These are phyloP conservation scores for Fusarium tupiense DNA, from an alignment of 2,329 filamentous ascomycete species.

Conservation along the genomic window DNA sequence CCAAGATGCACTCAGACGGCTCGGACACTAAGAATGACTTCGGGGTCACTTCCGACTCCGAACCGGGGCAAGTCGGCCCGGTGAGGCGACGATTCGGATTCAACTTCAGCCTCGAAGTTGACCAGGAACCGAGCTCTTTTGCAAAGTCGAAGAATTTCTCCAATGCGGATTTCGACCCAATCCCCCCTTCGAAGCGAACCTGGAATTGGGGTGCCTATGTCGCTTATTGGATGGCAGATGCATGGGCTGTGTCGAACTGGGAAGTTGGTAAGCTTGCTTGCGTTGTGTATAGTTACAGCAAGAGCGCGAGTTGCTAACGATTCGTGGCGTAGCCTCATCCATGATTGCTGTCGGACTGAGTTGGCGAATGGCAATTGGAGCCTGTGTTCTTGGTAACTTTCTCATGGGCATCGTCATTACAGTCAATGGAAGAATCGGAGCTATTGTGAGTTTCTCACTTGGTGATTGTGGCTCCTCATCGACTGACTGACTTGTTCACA, in stretches of 20 bases:
- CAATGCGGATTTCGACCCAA: slow-evolving; percentile 6
- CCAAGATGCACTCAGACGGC: slow-evolving; percentile 3
- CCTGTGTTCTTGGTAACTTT: slow-evolving; percentile 9
- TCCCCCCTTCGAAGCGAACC: slow-evolving; percentile 4
- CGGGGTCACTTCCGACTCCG: not conserved
- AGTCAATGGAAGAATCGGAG: slow-evolving; percentile 7
- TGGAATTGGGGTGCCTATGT: slow-evolving; percentile 12
- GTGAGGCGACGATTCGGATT: slow-evolving; percentile 2
- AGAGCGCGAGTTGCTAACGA: not conserved
- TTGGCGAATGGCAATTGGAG: slow-evolving; percentile 13
- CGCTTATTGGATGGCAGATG: slow-evolving; percentile 12
- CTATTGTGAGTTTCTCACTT: not conserved
- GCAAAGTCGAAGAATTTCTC: not conserved
- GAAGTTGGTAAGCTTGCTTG: slow-evolving; percentile 6
- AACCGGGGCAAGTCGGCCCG: not conserved
- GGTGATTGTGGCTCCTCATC: not conserved
- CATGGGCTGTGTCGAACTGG: slow-evolving; percentile 12
- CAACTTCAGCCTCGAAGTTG: slow-evolving; percentile 7
- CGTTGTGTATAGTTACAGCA: too few species aligned
- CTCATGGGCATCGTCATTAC: slow-evolving; percentile 9
- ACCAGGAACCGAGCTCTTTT: slow-evolving; percentile 4
- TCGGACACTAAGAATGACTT: not conserved
- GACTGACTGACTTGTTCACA: not conserved
- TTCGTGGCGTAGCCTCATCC: not conserved
- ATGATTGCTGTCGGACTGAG: slow-evolving; percentile 11